phyloP scores from a whole-genome alignment of 306 rosid genomes.

The Sesbania bispinosa region DNA sequence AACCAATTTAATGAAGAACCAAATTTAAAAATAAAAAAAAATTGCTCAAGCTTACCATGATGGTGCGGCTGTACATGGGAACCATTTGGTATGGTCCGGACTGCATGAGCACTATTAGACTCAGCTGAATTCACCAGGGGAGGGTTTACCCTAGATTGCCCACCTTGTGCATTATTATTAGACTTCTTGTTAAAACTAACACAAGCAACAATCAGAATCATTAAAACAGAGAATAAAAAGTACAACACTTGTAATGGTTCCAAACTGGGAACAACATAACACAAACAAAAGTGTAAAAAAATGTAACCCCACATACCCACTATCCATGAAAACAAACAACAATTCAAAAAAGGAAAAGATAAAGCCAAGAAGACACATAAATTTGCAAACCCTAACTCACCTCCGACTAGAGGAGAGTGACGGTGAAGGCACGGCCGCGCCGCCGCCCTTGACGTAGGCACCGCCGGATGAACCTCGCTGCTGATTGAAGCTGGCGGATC shows the following conservation, averaged over 20 bases:
- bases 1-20: not conserved
- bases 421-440: conserved; percentile 68
- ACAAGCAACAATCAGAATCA: conserved; percentile 28
- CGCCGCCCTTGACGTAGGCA: conserved; percentile 61
- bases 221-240: not conserved
- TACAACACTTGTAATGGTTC: not conserved
- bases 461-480: conserved; percentile 67
- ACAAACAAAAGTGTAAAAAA: not conserved
- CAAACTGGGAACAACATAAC: not conserved
- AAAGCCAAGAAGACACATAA: no score
- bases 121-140: conserved; percentile 50
- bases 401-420: conserved; percentile 49
- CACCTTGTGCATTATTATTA: conserved; percentile 86
- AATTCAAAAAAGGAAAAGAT: no score
- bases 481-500: conserved; percentile 75
- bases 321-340: not conserved
- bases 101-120: conserved; percentile 44
- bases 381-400: conserved; percentile 39
- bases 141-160: conserved; percentile 69
- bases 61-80: conserved; percentile 49
- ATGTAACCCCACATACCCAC: conserved; percentile 13
- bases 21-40: not conserved
- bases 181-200: conserved; percentile 61
- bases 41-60: conserved; percentile 46
- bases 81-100: conserved; percentile 65